These are phyloP conservation scores for Hanseniaspora mollemarum DNA, from an alignment of 805 yeast species.

Conservation along the genomic window DNA sequence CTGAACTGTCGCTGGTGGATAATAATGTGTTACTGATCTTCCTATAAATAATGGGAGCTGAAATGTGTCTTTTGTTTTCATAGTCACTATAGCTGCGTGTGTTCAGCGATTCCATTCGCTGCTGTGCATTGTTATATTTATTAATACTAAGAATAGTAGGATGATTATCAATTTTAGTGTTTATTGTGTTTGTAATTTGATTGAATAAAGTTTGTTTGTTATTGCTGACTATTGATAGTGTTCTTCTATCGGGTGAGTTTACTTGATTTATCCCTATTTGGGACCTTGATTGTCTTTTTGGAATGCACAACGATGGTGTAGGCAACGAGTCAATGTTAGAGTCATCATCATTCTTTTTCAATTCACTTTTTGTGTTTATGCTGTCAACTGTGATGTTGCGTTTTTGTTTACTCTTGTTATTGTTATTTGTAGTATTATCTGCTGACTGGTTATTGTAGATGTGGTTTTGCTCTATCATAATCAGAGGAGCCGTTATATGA, in stretches of 20 bases:
- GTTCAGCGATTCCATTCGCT: background rate
- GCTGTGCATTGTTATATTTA: background rate
- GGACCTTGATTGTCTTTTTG: slow-evolving; percentile 3
- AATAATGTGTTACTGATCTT: background rate
- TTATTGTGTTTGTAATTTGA: slow-evolving; percentile 6
- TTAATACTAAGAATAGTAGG: background rate
- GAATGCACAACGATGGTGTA: slow-evolving; percentile 9
- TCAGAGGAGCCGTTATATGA: background rate
- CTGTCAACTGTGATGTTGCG: background rate
- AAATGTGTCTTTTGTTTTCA: slow-evolving; percentile 8
- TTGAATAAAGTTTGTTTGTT: background rate
- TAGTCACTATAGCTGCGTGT: background rate
- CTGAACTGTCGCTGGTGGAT: background rate
- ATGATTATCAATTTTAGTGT: slow-evolving; percentile 9
- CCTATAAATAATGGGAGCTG: slow-evolving; percentile 12
- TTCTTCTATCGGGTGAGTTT: background rate
- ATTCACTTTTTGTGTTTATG: background rate
- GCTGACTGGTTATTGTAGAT: background rate
- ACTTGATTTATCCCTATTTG: background rate
- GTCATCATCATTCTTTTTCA: background rate
- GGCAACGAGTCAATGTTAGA: background rate
- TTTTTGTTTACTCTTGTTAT: background rate
- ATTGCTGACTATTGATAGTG: background rate
- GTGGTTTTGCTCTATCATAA: background rate
- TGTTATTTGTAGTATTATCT: background rate